phyloP scores from a whole-genome alignment of 805 yeast genomes.

The Metschnikowia sp. region DNA sequence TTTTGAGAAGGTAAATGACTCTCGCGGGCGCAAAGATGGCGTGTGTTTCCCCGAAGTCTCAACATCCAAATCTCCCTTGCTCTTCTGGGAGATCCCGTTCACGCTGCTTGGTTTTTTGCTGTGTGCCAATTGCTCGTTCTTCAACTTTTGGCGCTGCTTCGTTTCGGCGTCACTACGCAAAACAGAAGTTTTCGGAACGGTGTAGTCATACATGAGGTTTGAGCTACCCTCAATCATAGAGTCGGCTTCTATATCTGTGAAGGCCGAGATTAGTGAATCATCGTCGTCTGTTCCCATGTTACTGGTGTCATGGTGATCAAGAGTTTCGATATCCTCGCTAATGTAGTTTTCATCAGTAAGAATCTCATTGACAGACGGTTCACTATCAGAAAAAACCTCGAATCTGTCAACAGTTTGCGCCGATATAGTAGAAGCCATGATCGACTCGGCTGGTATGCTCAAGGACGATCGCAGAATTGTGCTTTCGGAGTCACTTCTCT shows the following conservation, averaged over 20 bases:
- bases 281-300: slow-evolving; percentile 19
- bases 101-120: slow-evolving; percentile 2
- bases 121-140: background rate
- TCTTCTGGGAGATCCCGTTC: background rate
- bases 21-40: slow-evolving; percentile 6
- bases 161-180: slow-evolving; percentile 6
- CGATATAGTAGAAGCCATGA: slow-evolving; percentile 1
- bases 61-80: background rate
- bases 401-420: slow-evolving; percentile 1
- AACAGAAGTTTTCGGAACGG: slow-evolving; percentile 17
- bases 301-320: slow-evolving; percentile 1
- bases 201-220: slow-evolving; percentile 17
- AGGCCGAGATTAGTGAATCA: slow-evolving; percentile 37
- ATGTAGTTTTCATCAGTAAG: slow-evolving; percentile 4
- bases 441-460: background rate
- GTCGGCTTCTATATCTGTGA: slow-evolving; percentile 41
- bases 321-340: slow-evolving; percentile 5
- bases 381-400: slow-evolving; percentile 1
- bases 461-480: slow-evolving; percentile 7
- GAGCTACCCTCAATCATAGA: slow-evolving; percentile 30
- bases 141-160: background rate
- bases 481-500: slow-evolving; percentile 11
- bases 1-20: slow-evolving; percentile 13
- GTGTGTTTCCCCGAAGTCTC: background rate
- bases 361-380: background rate